Percentiles rank a stretch among this genome's conserved stretches.
Conservation (phyloP, 106 monocot species). For the Dendrobium officinale region DNA sequence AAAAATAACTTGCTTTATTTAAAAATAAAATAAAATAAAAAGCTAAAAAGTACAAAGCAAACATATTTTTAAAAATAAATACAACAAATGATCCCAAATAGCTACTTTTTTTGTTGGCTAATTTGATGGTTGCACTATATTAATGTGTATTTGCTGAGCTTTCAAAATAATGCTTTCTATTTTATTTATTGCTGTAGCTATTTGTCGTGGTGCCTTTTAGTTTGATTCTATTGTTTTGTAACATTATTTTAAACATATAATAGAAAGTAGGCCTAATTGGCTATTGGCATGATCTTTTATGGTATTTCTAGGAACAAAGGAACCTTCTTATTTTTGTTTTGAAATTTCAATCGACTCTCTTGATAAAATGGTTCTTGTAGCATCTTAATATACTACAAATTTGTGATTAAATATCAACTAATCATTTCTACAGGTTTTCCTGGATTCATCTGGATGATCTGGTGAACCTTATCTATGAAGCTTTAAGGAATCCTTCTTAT, state of each 20-base stretch:
- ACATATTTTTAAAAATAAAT: too few relatives aligned
- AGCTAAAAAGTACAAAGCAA: too few relatives aligned
- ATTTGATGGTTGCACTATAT: background rate
- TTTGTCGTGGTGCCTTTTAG: background rate
- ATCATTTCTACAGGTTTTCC: conserved; percentile 56
- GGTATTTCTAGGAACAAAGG: background rate
- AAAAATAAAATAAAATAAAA: too few relatives aligned
- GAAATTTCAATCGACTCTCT: background rate
- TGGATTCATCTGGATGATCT: conserved; percentile 90
- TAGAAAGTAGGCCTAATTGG: background rate
- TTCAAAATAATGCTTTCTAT: background rate
- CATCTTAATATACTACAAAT: background rate
- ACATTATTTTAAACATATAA: background rate
- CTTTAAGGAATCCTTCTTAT: conserved; percentile 66
- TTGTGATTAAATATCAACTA: background rate
- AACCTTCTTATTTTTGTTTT: background rate
- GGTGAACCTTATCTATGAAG: conserved; percentile 71
- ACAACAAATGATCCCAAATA: too few relatives aligned
- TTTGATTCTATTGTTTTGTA: background rate
- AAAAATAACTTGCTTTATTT: too few relatives aligned
- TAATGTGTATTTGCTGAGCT: background rate
- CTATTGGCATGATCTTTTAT: background rate
- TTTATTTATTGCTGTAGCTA: background rate
- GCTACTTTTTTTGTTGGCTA: too few relatives aligned
- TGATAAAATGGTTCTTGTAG: background rate